Evolutionary conservation across 2,329 filamentous ascomycete species (phyloP).

Genomic region (Fusarium bactridioides): DNA sequence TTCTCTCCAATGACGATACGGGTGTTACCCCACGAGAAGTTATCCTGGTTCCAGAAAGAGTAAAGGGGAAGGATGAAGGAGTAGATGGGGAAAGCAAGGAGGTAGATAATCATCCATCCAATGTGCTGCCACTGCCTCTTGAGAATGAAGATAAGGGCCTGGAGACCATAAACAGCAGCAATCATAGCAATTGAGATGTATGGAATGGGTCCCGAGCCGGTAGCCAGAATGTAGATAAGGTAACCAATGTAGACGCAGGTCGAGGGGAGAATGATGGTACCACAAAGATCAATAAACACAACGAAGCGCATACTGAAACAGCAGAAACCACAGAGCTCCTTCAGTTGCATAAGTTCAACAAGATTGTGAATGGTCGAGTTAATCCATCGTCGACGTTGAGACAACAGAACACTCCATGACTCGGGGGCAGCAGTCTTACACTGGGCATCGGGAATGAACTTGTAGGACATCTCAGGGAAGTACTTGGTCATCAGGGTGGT

Average conservation of each 20-base stretch:
- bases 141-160: conserved; percentile 94
- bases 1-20: conserved; percentile 96
- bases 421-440: conserved; percentile 94
- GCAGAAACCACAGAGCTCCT: conserved; percentile 98
- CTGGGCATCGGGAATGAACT: conserved; percentile 92
- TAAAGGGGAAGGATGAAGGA: conserved; percentile 91
- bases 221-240: conserved; percentile 81
- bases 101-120: conserved; percentile 99
- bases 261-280: conserved; percentile 90
- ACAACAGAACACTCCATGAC: conserved; percentile 91
- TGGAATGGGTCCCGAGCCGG: conserved; percentile 77
- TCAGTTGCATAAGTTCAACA: conserved; percentile 85
- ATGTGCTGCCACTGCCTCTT: conserved; percentile 98
- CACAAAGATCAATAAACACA: conserved; percentile 91
- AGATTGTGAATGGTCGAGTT: conserved; percentile 99
- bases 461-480: conserved; percentile 95
- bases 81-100: conserved; percentile 94
- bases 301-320: conserved; percentile 98
- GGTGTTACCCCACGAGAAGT: conserved; percentile 99
- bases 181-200: conserved; percentile 88
- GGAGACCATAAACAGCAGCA: conserved; percentile 91
- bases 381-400: conserved; percentile 99
- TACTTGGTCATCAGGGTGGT: conserved; percentile 98
- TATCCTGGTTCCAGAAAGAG: conserved; percentile 99
- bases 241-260: conserved; percentile 88